phyloP scores from a whole-genome alignment of 495 filamentous ascomycete species.

The Aspergillus incahuasiensis region DNA sequence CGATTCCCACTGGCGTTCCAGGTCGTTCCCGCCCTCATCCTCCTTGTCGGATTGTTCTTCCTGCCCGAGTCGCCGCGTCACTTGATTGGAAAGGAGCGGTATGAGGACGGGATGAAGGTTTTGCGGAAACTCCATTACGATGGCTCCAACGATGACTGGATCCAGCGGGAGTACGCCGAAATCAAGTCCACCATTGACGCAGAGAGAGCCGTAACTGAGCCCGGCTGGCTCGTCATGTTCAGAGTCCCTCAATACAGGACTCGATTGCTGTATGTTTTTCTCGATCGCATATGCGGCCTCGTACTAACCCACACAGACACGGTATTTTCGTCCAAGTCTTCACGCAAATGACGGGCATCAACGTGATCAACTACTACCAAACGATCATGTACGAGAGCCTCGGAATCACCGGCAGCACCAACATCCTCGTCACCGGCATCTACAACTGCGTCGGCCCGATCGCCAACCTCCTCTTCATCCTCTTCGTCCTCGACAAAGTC shows the following conservation, averaged over 20 bases:
- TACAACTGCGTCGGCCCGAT: conserved; percentile 58
- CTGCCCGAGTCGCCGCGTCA: conserved; percentile 53
- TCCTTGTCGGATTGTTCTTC: conserved; percentile 46
- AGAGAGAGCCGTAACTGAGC: conserved; percentile 38
- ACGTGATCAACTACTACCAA: conserved; percentile 60
- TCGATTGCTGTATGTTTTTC: conserved; percentile 38
- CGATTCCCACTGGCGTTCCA: conserved; percentile 54
- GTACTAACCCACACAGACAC: conserved; percentile 22
- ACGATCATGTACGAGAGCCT: conserved; percentile 55
- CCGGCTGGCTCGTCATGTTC: conserved; percentile 50
- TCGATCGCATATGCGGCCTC: conserved; percentile 1
- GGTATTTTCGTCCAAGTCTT: conserved; percentile 34
- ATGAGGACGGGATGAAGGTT: conserved; percentile 42
- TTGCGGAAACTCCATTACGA: conserved; percentile 48
- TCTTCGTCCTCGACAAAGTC: conserved; percentile 39
- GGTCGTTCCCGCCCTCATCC: conserved; percentile 39
- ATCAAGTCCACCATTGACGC: conserved; percentile 46
- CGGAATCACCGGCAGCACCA: conserved; percentile 47
- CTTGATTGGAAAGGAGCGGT: conserved; percentile 46
- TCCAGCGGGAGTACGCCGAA: conserved; percentile 42
- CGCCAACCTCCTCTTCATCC: conserved; percentile 43
- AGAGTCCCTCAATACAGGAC: conserved; percentile 46
- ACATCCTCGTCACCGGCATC: conserved; percentile 52
- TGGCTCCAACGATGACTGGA: conserved; percentile 47
- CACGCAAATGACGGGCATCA: conserved; percentile 48